phyloP scores from a whole-genome alignment of 1,284 basidiomycete genomes.

The Sporisorium scitamineum region DNA sequence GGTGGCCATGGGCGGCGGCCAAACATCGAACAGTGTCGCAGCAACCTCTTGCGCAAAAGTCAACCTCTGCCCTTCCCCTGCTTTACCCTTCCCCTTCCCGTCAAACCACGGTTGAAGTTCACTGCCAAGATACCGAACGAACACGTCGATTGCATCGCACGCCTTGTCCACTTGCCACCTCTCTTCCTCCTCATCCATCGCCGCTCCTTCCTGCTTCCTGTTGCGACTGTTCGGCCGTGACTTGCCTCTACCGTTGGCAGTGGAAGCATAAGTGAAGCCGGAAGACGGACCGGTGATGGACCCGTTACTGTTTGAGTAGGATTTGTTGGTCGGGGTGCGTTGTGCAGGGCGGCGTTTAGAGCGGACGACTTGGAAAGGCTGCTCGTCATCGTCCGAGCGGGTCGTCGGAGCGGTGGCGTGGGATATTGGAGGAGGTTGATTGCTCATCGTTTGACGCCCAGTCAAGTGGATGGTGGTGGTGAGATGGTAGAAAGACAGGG shows the following conservation, averaged over 20 bases:
- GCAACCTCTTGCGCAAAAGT: constrained; percentile 9
- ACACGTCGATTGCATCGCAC: constrained; percentile 4
- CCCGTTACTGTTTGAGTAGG: constrained; percentile 9
- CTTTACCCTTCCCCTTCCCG: neutral
- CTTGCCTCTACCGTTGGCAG: neutral
- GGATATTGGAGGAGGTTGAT: too few relatives aligned
- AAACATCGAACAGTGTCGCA: neutral
- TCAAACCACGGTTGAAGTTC: neutral
- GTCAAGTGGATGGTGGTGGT: too few relatives aligned
- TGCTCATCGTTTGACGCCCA: neutral
- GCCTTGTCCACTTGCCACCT: constrained; percentile 1
- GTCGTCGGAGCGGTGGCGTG: too few relatives aligned
- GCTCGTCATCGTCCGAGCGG: constrained; percentile 1
- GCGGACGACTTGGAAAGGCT: constrained; percentile 3
- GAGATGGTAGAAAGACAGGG: too few relatives aligned
- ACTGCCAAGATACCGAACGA: constrained; percentile 10
- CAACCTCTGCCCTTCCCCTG: neutral
- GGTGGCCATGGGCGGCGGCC: neutral
- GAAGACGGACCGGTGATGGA: constrained; percentile 1
- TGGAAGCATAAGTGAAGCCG: constrained; percentile 4
- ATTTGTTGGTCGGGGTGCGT: neutral
- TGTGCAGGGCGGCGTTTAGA: neutral
- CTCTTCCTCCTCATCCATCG: neutral
- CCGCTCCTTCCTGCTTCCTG: neutral
- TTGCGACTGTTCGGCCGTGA: too few relatives aligned